A percentile compares a stretch with the other conserved stretches of the same genome.
Conservation (phyloP, 2,329 filamentous ascomycete genomes). For the Colletotrichum liaoningense region DNA sequence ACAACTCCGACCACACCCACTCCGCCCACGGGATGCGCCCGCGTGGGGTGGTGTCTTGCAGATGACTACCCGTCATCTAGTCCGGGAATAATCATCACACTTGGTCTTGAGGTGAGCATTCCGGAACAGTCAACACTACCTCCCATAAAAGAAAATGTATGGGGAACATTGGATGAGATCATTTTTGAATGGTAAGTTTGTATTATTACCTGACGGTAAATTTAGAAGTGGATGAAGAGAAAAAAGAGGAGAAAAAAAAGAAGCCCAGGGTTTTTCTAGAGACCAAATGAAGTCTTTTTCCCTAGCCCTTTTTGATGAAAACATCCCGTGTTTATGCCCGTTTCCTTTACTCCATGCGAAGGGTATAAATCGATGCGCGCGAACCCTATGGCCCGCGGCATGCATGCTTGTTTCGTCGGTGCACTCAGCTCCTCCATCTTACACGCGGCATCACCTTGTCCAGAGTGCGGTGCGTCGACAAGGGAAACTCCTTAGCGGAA, state of each 20-base stretch:
- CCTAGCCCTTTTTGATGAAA: neutral
- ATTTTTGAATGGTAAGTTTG: constrained; percentile 4
- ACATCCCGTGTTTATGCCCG: constrained; percentile 25
- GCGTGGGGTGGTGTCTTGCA: constrained; percentile 15
- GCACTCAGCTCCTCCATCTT: constrained; percentile 15
- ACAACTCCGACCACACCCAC: neutral
- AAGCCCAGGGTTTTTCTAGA: constrained; percentile 13
- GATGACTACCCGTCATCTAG: neutral
- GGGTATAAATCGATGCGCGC: constrained; percentile 33
- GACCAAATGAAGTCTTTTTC: constrained; percentile 2
- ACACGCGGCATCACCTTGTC: constrained; percentile 11
- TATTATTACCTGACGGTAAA: constrained; percentile 19
- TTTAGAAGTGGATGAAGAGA: constrained; percentile 12
- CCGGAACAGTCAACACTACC: too few relatives aligned
- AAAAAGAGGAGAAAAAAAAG: neutral
- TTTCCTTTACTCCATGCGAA: constrained; percentile 35
- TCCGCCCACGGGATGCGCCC: constrained; percentile 1
- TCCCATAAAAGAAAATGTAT: neutral
- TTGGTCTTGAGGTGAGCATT: neutral
- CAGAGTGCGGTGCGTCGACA: neutral
- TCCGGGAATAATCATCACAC: neutral
- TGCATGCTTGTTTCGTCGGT: constrained; percentile 17
- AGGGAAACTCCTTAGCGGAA: neutral
- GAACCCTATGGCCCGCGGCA: constrained; percentile 2
- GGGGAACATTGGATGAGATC: neutral